Base-by-base conservation (phyloP, 441 rosid species). In the Syzygium syzygioides region DNA sequence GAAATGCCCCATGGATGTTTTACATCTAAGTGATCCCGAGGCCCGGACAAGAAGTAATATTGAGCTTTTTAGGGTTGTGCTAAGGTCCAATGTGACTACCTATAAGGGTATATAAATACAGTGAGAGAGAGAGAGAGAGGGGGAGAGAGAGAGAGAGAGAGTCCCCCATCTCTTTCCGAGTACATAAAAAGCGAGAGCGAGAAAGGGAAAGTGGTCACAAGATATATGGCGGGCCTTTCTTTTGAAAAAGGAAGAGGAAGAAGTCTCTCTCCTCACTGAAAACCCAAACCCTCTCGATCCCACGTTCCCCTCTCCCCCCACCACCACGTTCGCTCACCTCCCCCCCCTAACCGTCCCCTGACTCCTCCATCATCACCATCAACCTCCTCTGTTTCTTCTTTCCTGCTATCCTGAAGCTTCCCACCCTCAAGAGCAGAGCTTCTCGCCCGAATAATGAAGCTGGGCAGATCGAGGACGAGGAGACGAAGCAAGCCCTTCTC, bases 141-240 rank as follows among this genome's bases (percentile, higher is more conserved):
- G 54, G 28, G 66, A 15, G 20, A 55, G 37, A 50, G 54, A 79
- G 34, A 50, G 56, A 50, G 26, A 48, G 48, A 26, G 64, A 23
- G 28, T 25, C 6, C 4, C 37, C 48, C 9, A 30, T 85, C 66
- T 55, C 56, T 85, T 85, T 13, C 32, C 50, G 7, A 32, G 87
- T 55, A 85, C 41, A 30, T 54, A 56, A 56, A 85, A 85, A 18
- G 19, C 32, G 45, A 23, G 45, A 28, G 59, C 55, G 1, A 18
- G 76, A 68, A 76, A 48, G 64, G 55, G 87, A 89, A 92, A 92
- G 92, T 90, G 93, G 93, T 94, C 97, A 94, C 96, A 93, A 55
- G 97, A 94, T 89, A 90, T 87, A 91, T 91, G 90, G 93, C 95
- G 95, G 94, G 94, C 34, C 89, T 93, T 91, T 90, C 95, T 92